These are phyloP conservation scores for Saccharomycopsis javanensis DNA, from an alignment of 805 yeast genomes.

Conservation along the genomic window DNA sequence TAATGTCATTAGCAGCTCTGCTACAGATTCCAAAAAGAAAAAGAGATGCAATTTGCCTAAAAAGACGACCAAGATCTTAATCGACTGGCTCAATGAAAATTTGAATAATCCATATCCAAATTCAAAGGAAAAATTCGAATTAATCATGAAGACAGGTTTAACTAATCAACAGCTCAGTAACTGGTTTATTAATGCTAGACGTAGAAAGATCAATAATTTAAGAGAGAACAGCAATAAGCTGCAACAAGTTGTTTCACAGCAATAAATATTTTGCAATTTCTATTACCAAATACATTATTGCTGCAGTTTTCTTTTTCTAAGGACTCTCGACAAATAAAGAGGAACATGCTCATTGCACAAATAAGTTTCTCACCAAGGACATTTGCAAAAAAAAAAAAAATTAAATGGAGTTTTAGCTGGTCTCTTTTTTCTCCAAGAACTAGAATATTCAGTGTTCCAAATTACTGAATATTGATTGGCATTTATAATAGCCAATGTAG, in stretches of 20 bases:
- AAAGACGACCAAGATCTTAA: conserved; percentile 61
- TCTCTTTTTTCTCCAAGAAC: neutral
- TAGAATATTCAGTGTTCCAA: no score
- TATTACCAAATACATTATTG: no score
- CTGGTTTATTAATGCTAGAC: conserved; percentile 83
- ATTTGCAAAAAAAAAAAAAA: no score
- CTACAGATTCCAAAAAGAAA: conserved; percentile 21
- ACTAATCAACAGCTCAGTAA: conserved; percentile 74
- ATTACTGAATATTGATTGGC: no score
- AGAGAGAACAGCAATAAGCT: conserved; percentile 24
- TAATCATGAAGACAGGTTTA: conserved; percentile 64
- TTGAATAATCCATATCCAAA: conserved; percentile 79
- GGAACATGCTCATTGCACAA: no score
- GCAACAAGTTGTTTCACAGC: neutral
- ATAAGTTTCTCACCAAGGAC: no score
- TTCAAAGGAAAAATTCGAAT: conserved; percentile 61
- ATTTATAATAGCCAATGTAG: no score
- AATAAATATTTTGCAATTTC: no score
- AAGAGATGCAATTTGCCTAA: conserved; percentile 71
- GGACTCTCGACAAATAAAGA: no score
- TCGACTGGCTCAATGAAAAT: conserved; percentile 67
- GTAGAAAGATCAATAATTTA: conserved; percentile 50
- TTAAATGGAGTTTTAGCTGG: neutral
- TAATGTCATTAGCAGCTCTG: neutral
- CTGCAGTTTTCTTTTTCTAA: no score